A percentile compares a stretch with the other conserved stretches of the same genome.
Evolutionary conservation across 1,284 basidiomycete genomes (phyloP).

Genomic region (Pseudozyma pruni): DNA sequence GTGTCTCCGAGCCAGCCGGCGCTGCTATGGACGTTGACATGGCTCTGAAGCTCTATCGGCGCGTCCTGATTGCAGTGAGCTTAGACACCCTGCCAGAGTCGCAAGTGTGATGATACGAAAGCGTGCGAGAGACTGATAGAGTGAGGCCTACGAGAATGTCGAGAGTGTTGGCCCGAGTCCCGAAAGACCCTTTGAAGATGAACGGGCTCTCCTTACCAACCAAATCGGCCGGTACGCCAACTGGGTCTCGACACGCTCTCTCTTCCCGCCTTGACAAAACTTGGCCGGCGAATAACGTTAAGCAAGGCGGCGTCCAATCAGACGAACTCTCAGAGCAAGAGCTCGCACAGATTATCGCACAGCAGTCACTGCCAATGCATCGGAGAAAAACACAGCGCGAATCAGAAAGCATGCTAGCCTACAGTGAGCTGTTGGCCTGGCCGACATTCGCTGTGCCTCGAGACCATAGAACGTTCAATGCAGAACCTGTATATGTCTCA

Average conservation of each 20-base stretch:
- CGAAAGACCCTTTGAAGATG: conserved; percentile 5
- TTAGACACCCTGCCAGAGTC: too few relatives aligned
- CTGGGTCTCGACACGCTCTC: neutral
- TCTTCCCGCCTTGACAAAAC: too few relatives aligned
- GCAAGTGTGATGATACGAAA: neutral
- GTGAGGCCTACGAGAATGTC: neutral
- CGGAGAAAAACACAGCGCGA: neutral
- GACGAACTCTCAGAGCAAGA: neutral
- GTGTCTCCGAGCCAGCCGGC: neutral
- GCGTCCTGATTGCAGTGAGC: neutral
- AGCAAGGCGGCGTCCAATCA: conserved; percentile 2
- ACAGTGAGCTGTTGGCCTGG: too few relatives aligned
- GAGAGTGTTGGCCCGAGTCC: conserved; percentile 40
- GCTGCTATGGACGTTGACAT: conserved; percentile 3
- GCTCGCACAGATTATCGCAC: too few relatives aligned
- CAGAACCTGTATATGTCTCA: too few relatives aligned
- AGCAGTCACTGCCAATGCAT: too few relatives aligned
- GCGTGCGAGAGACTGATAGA: too few relatives aligned
- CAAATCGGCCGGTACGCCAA: conserved; percentile 2
- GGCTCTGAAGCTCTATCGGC: neutral
- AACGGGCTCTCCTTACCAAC: neutral
- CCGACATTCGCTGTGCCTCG: too few relatives aligned
- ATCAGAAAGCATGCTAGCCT: too few relatives aligned
- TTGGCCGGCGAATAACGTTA: too few relatives aligned
- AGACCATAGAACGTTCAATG: too few relatives aligned